phyloP scores from a whole-genome alignment of 441 rosid genomes.

The Raphanus hybrid region DNA sequence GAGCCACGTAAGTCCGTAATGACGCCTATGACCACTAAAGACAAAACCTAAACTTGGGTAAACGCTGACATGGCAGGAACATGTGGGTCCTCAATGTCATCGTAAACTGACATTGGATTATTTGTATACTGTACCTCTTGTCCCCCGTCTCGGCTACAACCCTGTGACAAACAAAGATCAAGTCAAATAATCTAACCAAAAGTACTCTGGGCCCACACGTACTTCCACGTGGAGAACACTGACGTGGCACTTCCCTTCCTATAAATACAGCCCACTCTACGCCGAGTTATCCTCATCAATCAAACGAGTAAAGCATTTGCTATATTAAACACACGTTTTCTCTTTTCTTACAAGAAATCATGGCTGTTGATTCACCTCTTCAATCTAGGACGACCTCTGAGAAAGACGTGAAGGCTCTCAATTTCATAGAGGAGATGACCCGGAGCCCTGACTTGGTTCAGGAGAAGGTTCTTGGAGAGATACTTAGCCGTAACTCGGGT shows the following conservation, averaged over 20 bases:
- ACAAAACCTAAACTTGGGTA: constrained; percentile 29
- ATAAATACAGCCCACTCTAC: constrained; percentile 40
- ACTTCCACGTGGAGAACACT: constrained; percentile 31
- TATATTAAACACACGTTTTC: constrained; percentile 27
- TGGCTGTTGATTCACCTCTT: constrained; percentile 57
- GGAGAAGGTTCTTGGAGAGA: constrained; percentile 52
- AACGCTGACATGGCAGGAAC: constrained; percentile 62
- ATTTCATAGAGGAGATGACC: constrained; percentile 68
- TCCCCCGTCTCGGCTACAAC: constrained; percentile 38
- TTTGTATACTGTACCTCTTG: constrained; percentile 54
- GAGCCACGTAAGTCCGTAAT: constrained; percentile 37
- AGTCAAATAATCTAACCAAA: constrained; percentile 40
- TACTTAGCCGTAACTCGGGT: constrained; percentile 50
- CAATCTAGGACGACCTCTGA: constrained; percentile 49
- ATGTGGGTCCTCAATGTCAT: constrained; percentile 40
- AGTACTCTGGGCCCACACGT: constrained; percentile 40
- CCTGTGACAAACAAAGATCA: constrained; percentile 38
- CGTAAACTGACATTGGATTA: constrained; percentile 28
- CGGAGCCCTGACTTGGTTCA: constrained; percentile 54
- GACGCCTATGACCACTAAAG: constrained; percentile 38
- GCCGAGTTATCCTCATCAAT: constrained; percentile 40
- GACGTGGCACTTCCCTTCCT: constrained; percentile 15
- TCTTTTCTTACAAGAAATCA: constrained; percentile 13
- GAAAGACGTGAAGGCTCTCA: constrained; percentile 58
- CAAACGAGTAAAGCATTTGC: constrained; percentile 35